phyloP scores from a whole-genome alignment of 192 early-diverging fungal genomes.

The Podila minutissima region DNA sequence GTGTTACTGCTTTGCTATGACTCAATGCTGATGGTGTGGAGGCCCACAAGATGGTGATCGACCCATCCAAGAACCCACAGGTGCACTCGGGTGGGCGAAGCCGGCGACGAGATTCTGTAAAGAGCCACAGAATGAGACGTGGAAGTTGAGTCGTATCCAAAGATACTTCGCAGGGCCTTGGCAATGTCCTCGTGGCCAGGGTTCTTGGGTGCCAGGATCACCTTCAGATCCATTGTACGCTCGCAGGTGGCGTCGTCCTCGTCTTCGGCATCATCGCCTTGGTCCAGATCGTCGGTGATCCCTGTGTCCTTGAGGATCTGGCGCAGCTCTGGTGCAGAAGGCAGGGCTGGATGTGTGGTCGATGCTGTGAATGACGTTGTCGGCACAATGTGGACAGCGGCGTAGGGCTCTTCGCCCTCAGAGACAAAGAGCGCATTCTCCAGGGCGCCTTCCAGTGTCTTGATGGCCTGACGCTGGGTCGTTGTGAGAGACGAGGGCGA shows the following conservation, averaged over 20 bases:
- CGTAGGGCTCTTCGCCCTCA: constrained; percentile 41
- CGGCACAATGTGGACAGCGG: constrained; percentile 19
- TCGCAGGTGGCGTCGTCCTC: constrained; percentile 19
- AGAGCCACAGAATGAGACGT: constrained; percentile 7
- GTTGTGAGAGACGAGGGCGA: constrained; percentile 2
- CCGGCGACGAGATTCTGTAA: constrained; percentile 17
- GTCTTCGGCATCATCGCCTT: neutral
- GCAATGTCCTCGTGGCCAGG: constrained; percentile 22
- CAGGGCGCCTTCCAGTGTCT: constrained; percentile 2
- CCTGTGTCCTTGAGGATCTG: neutral
- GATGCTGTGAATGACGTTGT: neutral
- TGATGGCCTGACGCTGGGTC: constrained; percentile 22
- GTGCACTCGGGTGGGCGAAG: constrained; percentile 26
- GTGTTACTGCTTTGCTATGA: neutral
- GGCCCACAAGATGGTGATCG: constrained; percentile 24
- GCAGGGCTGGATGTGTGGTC: neutral
- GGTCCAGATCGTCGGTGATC: neutral
- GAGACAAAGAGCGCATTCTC: constrained; percentile 32
- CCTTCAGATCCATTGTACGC: neutral
- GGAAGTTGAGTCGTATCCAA: neutral
- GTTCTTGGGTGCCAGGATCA: constrained; percentile 9
- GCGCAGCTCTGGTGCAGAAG: constrained; percentile 14
- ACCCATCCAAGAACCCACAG: constrained; percentile 43
- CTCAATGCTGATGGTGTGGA: constrained; percentile 45
- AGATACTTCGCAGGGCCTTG: constrained; percentile 13